Base-by-base conservation (phyloP, 2,329 filamentous ascomycete genomes). In the Macroventuria anomochaeta region DNA sequence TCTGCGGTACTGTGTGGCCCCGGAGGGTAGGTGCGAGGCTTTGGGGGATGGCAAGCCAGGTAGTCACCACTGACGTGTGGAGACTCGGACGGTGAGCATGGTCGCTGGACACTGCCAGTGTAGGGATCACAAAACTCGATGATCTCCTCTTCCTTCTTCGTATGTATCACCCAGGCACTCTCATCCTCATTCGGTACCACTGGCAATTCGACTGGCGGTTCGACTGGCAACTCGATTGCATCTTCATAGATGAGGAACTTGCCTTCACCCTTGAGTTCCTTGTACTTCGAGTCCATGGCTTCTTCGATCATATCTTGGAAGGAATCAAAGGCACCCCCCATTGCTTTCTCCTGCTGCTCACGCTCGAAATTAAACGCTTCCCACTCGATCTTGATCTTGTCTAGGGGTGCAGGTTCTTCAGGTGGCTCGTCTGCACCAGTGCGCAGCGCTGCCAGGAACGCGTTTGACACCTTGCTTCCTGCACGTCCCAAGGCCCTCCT, bases 261-360 rank as follows among this genome's bases (percentile, higher is more conserved):
- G n/a, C 51, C 44, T 34, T 44, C 44, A 11, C 51, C 44, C 8
- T 23, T 28, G 12, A 49, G 34, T 13, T 49, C 39, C 5, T 36
- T 33, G 18, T 54, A 54, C 15, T 40, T 54, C 18, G 7, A 21
- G 29, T 49, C 28, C 17, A 54, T 44, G 29, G 44, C 39, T 6
- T 44, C 15, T 17, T 49, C 44, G 2, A 49, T 44, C 44, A 17
- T 7, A 13, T 36, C 39, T 32, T 43, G 51, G 7, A 54, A 44
- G 5, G 44, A 25, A 12, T 36, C 21, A n/a, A 39, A 49, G 10
- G 39, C 33, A 8, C 36, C 39, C 21, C 25, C 33, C 44, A 40
- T 44, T 2, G 20, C 20, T 2, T 7, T 17, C 6, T 43, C 20
- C 7, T 40, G 13, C n/a, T 40, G 5, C 10, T 44, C n/a, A 15